Evolutionary conservation across 2,329 filamentous ascomycete species (phyloP), one percentile per base, ranked within the genome.

Genomic region (Ilyonectria robusta): DNA sequence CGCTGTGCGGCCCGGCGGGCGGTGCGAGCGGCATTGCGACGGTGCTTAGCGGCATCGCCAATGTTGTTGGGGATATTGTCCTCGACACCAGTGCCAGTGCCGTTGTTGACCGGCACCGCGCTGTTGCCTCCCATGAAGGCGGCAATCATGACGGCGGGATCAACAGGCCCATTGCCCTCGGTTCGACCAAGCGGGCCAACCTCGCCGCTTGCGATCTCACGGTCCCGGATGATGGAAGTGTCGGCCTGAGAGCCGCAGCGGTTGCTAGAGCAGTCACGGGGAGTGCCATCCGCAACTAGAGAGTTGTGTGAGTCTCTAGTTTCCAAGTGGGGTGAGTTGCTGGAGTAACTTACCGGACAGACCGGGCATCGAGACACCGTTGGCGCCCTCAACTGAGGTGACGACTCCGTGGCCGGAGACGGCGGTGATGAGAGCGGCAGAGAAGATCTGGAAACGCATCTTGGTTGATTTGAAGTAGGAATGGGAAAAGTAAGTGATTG

Each of bases 151-250:
- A 81, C 81, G 21, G 83, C 81, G 31, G 90, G 86, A 67, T 89
- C 83, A 68, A 92, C 84, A 63, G 87, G 84, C 17, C 90, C 89
- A 59, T 85, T 86, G 66, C 84, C 87, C 75, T 88, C 79, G 59
- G 90, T 92, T 70, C 89, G 87, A 72, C 91, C 91, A n/a, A 93
- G 85, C 58, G 91, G 85, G 40, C 87, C 88, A 42, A 74, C 78
- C 72, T 85, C 83, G 73, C 81, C 83, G 55, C 81, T 85, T 44
- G 81, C 81, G 64, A 92, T 84, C 80, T 92, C 90, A 13, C 82
- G 79, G 67, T 87, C 80, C 42, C 90, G 88, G 80, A 92, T 91
- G 83, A 92, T 91, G 78, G 90, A 84, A n/a, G 91, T 92, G 76
- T 93, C 91, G 66, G 86, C 88, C 78, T 92, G 87, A n/a, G 90